A percentile compares a stretch with the other conserved stretches of the same genome.
Conservation (phyloP, 2,329 filamentous ascomycete genomes). For the Trichoderma simmonsii region DNA sequence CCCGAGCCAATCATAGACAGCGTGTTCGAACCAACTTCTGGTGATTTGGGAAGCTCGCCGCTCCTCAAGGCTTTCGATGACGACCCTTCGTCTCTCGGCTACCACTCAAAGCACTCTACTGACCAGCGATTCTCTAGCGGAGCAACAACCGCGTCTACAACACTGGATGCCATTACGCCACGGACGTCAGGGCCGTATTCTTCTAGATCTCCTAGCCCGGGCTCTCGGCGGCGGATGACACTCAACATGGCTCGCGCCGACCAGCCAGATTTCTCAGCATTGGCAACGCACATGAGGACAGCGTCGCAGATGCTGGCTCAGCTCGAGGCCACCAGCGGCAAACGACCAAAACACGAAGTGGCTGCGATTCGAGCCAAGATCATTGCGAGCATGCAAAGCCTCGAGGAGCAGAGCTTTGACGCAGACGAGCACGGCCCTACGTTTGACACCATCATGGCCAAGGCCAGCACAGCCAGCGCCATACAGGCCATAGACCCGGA, state of each 20-base stretch:
- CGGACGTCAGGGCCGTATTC: constrained; percentile 66
- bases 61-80: constrained; percentile 59
- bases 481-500: constrained; percentile 41
- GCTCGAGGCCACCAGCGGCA: constrained; percentile 74
- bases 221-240: constrained; percentile 57
- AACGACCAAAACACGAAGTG: constrained; percentile 75
- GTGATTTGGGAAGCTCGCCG: constrained; percentile 72
- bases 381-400: constrained; percentile 83
- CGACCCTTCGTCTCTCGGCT: constrained; percentile 35
- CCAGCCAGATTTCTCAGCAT: constrained; percentile 75
- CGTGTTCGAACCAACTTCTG: constrained; percentile 78
- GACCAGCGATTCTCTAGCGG: constrained; percentile 59
- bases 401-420: constrained; percentile 83
- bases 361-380: constrained; percentile 82
- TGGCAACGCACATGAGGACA: constrained; percentile 84
- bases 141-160: constrained; percentile 56
- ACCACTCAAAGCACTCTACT: constrained; percentile 29
- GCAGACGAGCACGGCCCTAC: constrained; percentile 70
- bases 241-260: constrained; percentile 57
- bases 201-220: constrained; percentile 67
- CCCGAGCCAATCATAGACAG: constrained; percentile 59
- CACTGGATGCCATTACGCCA: constrained; percentile 61
- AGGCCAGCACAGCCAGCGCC: constrained; percentile 53
- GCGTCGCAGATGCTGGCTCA: constrained; percentile 85
- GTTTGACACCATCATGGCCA: constrained; percentile 79